phyloP scores from a whole-genome alignment of 768 basidiomycete genomes.

The Panaeolus papilionaceus region DNA sequence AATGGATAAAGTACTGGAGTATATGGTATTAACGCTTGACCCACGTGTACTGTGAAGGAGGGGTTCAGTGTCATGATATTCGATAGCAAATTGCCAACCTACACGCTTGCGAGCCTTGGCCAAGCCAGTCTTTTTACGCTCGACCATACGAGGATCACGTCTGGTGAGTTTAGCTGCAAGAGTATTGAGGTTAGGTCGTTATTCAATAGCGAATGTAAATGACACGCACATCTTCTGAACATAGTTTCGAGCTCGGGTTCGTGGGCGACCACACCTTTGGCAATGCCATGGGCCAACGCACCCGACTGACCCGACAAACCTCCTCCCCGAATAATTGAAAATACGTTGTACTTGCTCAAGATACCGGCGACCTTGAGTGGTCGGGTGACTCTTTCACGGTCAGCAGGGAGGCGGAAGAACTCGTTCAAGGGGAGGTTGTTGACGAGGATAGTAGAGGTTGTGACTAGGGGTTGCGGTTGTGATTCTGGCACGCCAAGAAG shows the following conservation, averaged over 20 bases:
- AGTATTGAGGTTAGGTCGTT: slow-evolving; percentile 18
- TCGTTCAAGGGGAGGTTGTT: slow-evolving; percentile 82
- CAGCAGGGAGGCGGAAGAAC: slow-evolving; percentile 77
- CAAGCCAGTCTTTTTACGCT: slow-evolving; percentile 95
- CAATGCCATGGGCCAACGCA: slow-evolving; percentile 79
- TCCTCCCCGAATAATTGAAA: slow-evolving; percentile 81
- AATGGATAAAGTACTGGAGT: slow-evolving; percentile 19
- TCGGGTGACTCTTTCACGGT: slow-evolving; percentile 82
- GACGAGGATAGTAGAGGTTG: slow-evolving; percentile 75
- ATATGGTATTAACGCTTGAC: slow-evolving; percentile 81
- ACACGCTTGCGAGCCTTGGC: slow-evolving; percentile 94
- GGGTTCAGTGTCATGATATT: slow-evolving; percentile 17
- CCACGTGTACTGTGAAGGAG: slow-evolving; percentile 78
- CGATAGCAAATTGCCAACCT: slow-evolving; percentile 39
- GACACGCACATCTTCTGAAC: slow-evolving; percentile 71
- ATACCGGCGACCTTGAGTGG: slow-evolving; percentile 86
- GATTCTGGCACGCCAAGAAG: slow-evolving; percentile 36
- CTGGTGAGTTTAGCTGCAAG: slow-evolving; percentile 78
- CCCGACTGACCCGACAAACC: slow-evolving; percentile 95
- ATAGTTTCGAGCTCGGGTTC: slow-evolving; percentile 68
- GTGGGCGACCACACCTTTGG: slow-evolving; percentile 76
- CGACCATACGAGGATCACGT: slow-evolving; percentile 97
- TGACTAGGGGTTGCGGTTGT: slow-evolving; percentile 37
- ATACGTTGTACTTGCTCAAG: slow-evolving; percentile 84
- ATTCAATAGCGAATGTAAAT: not conserved